A percentile compares a stretch with the other conserved stretches of the same genome.
Evolutionary conservation across 768 basidiomycete genomes (phyloP).

Genomic region (Amanita pseudoporphyria): DNA sequence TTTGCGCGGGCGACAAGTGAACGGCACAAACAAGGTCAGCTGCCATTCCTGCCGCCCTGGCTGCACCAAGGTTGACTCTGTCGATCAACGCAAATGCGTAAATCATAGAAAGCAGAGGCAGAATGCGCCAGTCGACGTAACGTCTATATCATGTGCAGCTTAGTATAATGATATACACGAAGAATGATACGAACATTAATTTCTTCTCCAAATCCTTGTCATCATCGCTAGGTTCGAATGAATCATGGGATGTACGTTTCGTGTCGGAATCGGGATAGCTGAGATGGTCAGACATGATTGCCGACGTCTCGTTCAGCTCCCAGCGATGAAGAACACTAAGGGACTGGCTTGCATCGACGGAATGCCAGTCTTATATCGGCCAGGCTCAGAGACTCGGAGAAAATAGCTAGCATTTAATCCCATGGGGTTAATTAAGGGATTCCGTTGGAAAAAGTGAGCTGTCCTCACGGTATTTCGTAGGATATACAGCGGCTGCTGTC

Average conservation of each 20-base stretch:
- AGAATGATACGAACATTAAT: slow-evolving; percentile 22
- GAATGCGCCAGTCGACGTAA: slow-evolving; percentile 31
- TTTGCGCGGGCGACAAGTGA: neutral
- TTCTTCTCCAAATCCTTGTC: slow-evolving; percentile 23
- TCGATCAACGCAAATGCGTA: slow-evolving; percentile 36
- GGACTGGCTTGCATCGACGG: neutral
- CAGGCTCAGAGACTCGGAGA: no score
- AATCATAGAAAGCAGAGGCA: slow-evolving; percentile 30
- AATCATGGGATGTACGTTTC: slow-evolving; percentile 9
- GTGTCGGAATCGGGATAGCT: slow-evolving; percentile 12
- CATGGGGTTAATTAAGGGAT: no score
- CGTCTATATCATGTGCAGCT: slow-evolving; percentile 19
- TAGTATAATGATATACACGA: neutral
- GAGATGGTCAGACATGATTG: slow-evolving; percentile 10
- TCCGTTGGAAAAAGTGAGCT: no score
- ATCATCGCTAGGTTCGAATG: slow-evolving; percentile 11
- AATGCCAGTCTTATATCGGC: neutral
- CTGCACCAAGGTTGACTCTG: slow-evolving; percentile 33
- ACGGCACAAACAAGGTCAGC: slow-evolving; percentile 21
- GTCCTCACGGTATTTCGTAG: no score
- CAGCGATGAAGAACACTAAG: no score
- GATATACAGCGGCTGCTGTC: no score
- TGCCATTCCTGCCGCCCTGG: slow-evolving; percentile 35
- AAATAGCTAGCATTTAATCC: no score
- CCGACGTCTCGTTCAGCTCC: neutral